phyloP scores from a whole-genome alignment of 805 yeast species.

The Kodamaea lidongshanica region DNA sequence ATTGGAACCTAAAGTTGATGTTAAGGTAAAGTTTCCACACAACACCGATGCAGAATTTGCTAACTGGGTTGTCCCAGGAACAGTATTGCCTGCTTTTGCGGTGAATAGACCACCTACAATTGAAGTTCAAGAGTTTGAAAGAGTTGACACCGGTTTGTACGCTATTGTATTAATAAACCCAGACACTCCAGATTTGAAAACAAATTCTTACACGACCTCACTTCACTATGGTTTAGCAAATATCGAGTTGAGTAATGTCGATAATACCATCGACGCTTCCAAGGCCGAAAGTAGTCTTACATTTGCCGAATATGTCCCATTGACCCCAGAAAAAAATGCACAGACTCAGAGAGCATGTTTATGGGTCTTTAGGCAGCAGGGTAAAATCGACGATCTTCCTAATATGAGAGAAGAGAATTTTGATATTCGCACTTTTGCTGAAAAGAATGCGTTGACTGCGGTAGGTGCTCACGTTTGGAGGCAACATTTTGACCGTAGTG shows the following conservation, averaged over 20 bases:
- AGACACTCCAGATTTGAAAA: conserved; percentile 73
- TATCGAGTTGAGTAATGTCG: conserved; percentile 51
- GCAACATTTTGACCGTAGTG: conserved; percentile 72
- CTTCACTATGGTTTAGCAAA: conserved; percentile 75
- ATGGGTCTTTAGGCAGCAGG: conserved; percentile 84
- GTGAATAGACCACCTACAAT: conserved; percentile 74
- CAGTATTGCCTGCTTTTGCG: conserved; percentile 61
- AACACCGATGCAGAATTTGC: conserved; percentile 47
- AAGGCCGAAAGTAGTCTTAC: conserved; percentile 22
- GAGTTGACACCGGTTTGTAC: conserved; percentile 49
- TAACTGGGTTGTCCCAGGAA: conserved; percentile 77
- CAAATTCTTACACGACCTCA: conserved; percentile 63
- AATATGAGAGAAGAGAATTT: conserved; percentile 44
- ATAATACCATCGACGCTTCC: conserved; percentile 48
- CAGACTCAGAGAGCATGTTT: conserved; percentile 77
- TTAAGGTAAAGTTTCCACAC: conserved; percentile 69
- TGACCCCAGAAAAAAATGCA: conserved; percentile 83
- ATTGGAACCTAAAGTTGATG: conserved; percentile 70
- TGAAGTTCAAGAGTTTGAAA: conserved; percentile 64
- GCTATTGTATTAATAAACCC: conserved; percentile 84
- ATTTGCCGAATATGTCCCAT: conserved; percentile 63
- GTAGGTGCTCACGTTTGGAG: conserved; percentile 94
- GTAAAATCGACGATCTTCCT: conserved; percentile 7
- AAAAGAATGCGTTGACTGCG: conserved; percentile 51
- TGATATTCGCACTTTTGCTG: conserved; percentile 66